Conservation (phyloP, 257 asterid species). For the Jasminum sambac region DNA sequence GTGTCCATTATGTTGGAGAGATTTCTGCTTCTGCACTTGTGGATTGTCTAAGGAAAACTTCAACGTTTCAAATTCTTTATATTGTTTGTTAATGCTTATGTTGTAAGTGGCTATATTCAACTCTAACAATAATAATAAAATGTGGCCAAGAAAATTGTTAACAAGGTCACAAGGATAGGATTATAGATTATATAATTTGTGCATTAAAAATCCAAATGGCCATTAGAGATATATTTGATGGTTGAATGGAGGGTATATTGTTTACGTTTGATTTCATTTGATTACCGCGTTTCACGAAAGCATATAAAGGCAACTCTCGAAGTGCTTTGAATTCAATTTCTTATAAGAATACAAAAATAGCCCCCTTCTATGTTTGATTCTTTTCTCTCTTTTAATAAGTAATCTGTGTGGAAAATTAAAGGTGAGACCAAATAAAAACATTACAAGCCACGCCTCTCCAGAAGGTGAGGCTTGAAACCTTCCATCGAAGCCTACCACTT, state of each 20-base stretch:
- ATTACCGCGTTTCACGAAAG: too few relatives aligned
- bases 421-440: too few relatives aligned
- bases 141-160: neutral
- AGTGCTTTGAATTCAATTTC: neutral
- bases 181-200: neutral
- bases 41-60: neutral
- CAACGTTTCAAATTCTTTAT: neutral
- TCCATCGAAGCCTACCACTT: too few relatives aligned
- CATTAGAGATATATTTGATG: neutral
- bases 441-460: too few relatives aligned
- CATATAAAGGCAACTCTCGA: too few relatives aligned
- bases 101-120: neutral
- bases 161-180: neutral
- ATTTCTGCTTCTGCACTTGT: too few relatives aligned
- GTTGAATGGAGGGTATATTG: too few relatives aligned
- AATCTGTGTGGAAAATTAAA: neutral
- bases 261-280: too few relatives aligned
- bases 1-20: constrained; percentile 3
- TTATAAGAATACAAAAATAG: neutral
- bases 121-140: neutral
- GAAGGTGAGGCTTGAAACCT: too few relatives aligned
- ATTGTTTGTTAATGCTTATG: neutral
- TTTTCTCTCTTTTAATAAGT: neutral
- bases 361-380: neutral
- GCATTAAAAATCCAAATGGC: neutral